phyloP scores from a whole-genome alignment of 1,284 basidiomycete genomes.

The Pyrrhoderma lamaoense region DNA sequence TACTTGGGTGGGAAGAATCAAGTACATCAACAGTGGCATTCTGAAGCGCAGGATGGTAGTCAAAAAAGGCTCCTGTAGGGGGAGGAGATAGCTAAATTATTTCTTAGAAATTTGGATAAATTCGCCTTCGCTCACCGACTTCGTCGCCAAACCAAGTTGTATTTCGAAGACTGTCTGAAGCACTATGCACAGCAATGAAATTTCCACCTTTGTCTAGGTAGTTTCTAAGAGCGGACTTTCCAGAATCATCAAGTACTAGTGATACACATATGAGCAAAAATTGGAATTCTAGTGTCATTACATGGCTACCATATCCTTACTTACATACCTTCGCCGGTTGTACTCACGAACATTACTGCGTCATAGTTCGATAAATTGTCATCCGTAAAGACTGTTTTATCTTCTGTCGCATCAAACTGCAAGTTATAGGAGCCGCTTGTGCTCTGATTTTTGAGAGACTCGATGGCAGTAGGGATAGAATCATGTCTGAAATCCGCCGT shows the following conservation, averaged over 20 bases:
- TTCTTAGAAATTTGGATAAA: not conserved
- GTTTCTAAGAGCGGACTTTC: constrained; percentile 54
- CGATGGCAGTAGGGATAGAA: constrained; percentile 65
- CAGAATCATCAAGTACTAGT: constrained; percentile 53
- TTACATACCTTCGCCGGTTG: constrained; percentile 52
- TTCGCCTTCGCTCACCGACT: constrained; percentile 30
- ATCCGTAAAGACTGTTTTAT: constrained; percentile 50
- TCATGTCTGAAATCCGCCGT: constrained; percentile 59
- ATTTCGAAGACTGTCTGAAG: constrained; percentile 61
- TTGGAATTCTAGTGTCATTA: not conserved
- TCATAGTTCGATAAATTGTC: constrained; percentile 52
- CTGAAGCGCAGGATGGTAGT: constrained; percentile 66
- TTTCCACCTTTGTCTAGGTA: constrained; percentile 68
- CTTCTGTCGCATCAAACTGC: constrained; percentile 53
- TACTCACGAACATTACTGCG: constrained; percentile 64
- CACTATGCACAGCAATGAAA: constrained; percentile 63
- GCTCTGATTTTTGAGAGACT: constrained; percentile 40
- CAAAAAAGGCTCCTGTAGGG: constrained; percentile 59
- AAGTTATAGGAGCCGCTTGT: constrained; percentile 37
- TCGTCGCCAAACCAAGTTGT: constrained; percentile 54
- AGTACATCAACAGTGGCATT: constrained; percentile 58
- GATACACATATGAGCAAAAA: not conserved
- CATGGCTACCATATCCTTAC: constrained; percentile 14
- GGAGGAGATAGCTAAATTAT: not conserved
- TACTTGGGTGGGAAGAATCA: constrained; percentile 58